Conservation (phyloP, 345 rosid genomes). For the Citrus medica region DNA sequence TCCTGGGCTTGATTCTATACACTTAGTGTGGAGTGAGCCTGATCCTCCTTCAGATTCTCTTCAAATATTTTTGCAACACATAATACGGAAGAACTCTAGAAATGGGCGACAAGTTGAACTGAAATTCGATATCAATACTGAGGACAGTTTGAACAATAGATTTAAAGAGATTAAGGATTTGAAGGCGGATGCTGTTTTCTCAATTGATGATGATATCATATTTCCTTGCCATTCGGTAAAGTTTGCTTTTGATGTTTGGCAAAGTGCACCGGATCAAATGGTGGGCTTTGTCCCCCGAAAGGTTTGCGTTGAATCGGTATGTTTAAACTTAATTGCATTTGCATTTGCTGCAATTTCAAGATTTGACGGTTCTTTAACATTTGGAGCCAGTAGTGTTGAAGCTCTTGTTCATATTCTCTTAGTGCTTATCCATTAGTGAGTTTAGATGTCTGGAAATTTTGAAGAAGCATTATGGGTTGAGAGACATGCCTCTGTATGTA, state of each 20-base stretch:
- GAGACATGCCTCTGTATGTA: not conserved
- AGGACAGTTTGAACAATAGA: slow-evolving; percentile 94
- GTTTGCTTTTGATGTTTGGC: slow-evolving; percentile 91
- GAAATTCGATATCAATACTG: slow-evolving; percentile 66
- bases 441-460: not conserved
- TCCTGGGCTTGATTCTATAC: slow-evolving; percentile 71
- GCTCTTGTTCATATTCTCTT: not conserved
- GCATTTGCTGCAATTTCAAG: not conserved
- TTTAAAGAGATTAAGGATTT: slow-evolving; percentile 80
- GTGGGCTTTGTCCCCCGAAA: slow-evolving; percentile 93
- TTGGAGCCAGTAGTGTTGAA: not conserved
- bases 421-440: not conserved
- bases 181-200: slow-evolving; percentile 81
- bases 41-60: slow-evolving; percentile 82
- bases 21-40: slow-evolving; percentile 98
- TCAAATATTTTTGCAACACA: slow-evolving; percentile 36
- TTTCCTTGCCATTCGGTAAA: slow-evolving; percentile 85
- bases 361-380: not conserved
- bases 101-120: slow-evolving; percentile 50
- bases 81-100: slow-evolving; percentile 43
- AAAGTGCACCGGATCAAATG: slow-evolving; percentile 82
- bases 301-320: slow-evolving; percentile 70
- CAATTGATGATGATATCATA: slow-evolving; percentile 87
- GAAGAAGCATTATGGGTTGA: not conserved
- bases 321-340: not conserved